These are phyloP conservation scores for Trametes maxima DNA, from an alignment of 768 basidiomycete genomes.

Conservation along the genomic window DNA sequence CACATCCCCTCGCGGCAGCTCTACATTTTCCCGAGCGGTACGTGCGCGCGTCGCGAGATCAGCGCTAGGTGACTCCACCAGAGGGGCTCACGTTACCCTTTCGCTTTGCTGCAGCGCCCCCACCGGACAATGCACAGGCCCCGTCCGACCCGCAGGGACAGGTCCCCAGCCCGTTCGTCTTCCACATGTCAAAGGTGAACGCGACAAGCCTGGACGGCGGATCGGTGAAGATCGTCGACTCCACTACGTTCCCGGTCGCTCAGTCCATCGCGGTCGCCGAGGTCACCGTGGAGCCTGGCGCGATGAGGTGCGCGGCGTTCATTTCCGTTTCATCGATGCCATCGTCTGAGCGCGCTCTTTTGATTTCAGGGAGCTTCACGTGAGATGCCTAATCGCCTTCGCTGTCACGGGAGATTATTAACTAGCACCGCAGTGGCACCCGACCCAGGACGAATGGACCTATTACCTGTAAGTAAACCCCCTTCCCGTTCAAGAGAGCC, in stretches of 20 bases:
- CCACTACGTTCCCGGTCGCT: conserved; percentile 52
- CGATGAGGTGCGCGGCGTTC: conserved; percentile 49
- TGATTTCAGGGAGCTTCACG: conserved; percentile 49
- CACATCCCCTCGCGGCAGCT: conserved; percentile 55
- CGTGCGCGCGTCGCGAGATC: conserved; percentile 7
- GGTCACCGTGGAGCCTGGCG: conserved; percentile 60
- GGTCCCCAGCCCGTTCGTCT: conserved; percentile 54
- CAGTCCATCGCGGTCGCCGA: conserved; percentile 59
- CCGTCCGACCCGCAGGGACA: conserved; percentile 53
- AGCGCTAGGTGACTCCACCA: background rate
- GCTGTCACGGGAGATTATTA: background rate
- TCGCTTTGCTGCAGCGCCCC: conserved; percentile 17
- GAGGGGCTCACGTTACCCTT: background rate
- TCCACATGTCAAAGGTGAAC: conserved; percentile 50
- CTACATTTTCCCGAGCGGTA: conserved; percentile 54
- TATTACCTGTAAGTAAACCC: conserved; percentile 30
- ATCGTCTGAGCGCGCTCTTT: background rate
- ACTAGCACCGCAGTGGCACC: conserved; percentile 47
- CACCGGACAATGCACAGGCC: conserved; percentile 32
- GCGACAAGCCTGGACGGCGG: conserved; percentile 53
- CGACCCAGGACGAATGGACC: conserved; percentile 52
- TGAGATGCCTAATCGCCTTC: conserved; percentile 26
- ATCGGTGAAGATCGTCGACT: conserved; percentile 61
- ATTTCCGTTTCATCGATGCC: background rate
- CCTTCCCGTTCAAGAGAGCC: background rate